These are phyloP conservation scores for Mycena vulgaris DNA, from an alignment of 768 basidiomycete species.

Conservation along the genomic window DNA sequence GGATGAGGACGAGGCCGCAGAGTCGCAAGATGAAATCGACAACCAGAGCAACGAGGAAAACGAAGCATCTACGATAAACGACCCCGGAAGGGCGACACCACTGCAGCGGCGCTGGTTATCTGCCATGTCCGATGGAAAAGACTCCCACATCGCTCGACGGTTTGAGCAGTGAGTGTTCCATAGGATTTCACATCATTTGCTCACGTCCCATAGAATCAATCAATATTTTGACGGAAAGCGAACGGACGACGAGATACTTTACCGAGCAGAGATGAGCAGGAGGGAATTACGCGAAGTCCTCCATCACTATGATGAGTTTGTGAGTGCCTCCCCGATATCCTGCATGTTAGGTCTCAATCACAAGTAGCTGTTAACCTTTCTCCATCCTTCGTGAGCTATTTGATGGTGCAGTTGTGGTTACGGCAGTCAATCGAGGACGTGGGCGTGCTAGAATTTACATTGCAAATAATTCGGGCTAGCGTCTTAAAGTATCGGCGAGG, in stretches of 20 bases:
- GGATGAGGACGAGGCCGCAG: conserved; percentile 44
- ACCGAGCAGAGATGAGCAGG: conserved; percentile 86
- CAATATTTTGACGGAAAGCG: conserved; percentile 95
- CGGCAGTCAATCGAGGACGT: too few species aligned
- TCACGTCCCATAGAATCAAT: conserved; percentile 73
- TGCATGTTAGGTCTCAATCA: conserved; percentile 11
- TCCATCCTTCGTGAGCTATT: conserved; percentile 55
- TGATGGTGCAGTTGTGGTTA: too few species aligned
- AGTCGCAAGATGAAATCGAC: conserved; percentile 55
- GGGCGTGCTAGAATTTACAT: too few species aligned
- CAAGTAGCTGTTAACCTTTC: conserved; percentile 59
- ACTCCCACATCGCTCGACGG: conserved; percentile 74
- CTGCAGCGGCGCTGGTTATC: conserved; percentile 87
- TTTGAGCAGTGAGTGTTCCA: conserved; percentile 79
- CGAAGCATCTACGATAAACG: conserved; percentile 79
- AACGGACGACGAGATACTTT: conserved; percentile 95
- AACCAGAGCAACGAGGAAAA: conserved; percentile 62
- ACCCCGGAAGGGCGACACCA: conserved; percentile 87
- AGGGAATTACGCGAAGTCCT: conserved; percentile 89
- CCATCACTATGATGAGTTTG: conserved; percentile 90
- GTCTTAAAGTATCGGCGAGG: too few species aligned
- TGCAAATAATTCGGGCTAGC: too few species aligned
- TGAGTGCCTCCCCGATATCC: conserved; percentile 54
- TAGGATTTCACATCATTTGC: background rate
- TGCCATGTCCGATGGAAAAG: conserved; percentile 92